Evolutionary conservation across 371 early-diverging fungal species (phyloP).

Genomic region (Actinomortierella wolfii): DNA sequence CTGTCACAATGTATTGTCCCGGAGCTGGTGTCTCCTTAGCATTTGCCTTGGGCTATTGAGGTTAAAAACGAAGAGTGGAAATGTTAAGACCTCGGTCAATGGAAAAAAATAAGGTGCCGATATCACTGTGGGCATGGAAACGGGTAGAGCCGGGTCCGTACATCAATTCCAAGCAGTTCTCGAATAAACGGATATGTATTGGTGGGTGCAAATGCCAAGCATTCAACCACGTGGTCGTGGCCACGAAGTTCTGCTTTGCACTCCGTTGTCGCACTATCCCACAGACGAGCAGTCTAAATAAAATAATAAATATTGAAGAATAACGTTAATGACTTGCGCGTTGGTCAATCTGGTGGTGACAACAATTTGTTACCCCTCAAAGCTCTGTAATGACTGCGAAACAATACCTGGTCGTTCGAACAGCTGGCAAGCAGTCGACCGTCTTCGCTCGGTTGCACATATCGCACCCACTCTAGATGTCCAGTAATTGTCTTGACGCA

Average conservation of each 20-base stretch:
- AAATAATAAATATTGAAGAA: neutral
- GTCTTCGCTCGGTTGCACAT: conserved; percentile 70
- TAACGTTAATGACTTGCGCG: neutral
- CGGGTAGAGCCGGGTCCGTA: no score
- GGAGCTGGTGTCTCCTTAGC: conserved; percentile 56
- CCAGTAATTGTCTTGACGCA: conserved; percentile 81
- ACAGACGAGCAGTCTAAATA: conserved; percentile 76
- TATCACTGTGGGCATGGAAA: no score
- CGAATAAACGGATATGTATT: conserved; percentile 66
- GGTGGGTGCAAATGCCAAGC: conserved; percentile 81
- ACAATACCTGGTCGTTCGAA: conserved; percentile 82
- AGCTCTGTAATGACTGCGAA: neutral
- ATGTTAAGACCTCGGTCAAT: no score
- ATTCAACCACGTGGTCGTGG: conserved; percentile 95
- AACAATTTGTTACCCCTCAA: neutral
- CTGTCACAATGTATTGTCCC: conserved; percentile 79
- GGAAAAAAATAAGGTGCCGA: no score
- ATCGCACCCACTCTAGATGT: conserved; percentile 90
- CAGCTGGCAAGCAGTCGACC: conserved; percentile 73
- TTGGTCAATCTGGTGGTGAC: neutral
- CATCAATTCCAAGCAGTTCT: conserved; percentile 71
- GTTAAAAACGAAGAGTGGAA: no score
- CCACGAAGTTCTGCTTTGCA: conserved; percentile 80
- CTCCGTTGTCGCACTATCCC: conserved; percentile 80
- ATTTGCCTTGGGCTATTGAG: conserved; percentile 43